These are phyloP conservation scores for Pulveroboletus sp. DNA, from an alignment of 768 basidiomycete species.

Conservation along the genomic window DNA sequence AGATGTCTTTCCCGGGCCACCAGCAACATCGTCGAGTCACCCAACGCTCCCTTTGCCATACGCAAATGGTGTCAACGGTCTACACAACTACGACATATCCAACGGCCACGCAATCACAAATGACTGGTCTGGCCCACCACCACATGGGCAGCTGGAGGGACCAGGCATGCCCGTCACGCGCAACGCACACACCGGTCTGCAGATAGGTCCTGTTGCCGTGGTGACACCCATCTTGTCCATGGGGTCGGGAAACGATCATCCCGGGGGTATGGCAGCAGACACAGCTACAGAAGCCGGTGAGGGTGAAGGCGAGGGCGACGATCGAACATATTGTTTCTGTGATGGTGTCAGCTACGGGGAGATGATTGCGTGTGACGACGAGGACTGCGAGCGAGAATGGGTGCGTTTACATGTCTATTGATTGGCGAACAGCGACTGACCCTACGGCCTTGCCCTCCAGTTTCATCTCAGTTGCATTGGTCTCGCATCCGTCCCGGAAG, in stretches of 20 bases:
- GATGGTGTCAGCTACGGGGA: slow-evolving; percentile 81
- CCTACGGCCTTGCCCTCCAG: slow-evolving; percentile 34
- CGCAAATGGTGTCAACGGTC: slow-evolving; percentile 33
- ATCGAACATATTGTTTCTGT: slow-evolving; percentile 81
- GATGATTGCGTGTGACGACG: slow-evolving; percentile 92
- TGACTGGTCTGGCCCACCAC: slow-evolving; percentile 48
- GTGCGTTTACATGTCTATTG: slow-evolving; percentile 41
- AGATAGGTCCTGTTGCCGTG: slow-evolving; percentile 23
- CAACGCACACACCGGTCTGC: slow-evolving; percentile 24
- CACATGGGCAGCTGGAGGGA: slow-evolving; percentile 60
- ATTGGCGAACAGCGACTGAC: slow-evolving; percentile 6
- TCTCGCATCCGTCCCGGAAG: slow-evolving; percentile 59
- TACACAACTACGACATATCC: slow-evolving; percentile 38
- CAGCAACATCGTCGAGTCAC: slow-evolving; percentile 45
- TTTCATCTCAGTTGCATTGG: slow-evolving; percentile 79
- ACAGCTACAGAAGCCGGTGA: slow-evolving; percentile 42
- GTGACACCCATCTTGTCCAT: slow-evolving; percentile 22
- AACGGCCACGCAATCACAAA: slow-evolving; percentile 31
- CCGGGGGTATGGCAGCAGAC: slow-evolving; percentile 34
- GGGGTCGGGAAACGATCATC: slow-evolving; percentile 29
- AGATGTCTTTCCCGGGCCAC: slow-evolving; percentile 46
- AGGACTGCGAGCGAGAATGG: slow-evolving; percentile 83
- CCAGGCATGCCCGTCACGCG: slow-evolving; percentile 74
- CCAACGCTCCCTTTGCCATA: slow-evolving; percentile 50
- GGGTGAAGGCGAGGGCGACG: slow-evolving; percentile 53